These are phyloP conservation scores for Phytophthora citricola DNA, from an alignment of 352 stramenopile species.

Conservation along the genomic window DNA sequence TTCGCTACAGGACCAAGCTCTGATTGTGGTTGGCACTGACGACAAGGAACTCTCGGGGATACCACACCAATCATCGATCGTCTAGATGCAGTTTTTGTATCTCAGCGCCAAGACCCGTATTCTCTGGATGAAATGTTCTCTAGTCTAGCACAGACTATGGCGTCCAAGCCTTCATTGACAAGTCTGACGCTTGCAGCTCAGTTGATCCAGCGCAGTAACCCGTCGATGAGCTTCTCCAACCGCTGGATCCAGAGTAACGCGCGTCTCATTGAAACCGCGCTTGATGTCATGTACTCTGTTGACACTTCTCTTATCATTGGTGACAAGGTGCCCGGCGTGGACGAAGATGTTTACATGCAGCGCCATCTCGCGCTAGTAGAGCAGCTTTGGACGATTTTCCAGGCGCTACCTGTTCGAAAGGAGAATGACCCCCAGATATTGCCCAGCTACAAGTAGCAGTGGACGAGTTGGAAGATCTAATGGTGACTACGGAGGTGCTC, in stretches of 20 bases:
- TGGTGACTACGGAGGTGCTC: slow-evolving; percentile 75
- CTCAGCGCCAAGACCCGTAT: slow-evolving; percentile 44
- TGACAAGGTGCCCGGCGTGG: slow-evolving; percentile 14
- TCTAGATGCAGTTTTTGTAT: slow-evolving; percentile 58
- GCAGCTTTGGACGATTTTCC: slow-evolving; percentile 74
- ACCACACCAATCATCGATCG: slow-evolving; percentile 40
- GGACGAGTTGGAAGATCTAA: slow-evolving; percentile 76
- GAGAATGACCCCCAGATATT: slow-evolving; percentile 58
- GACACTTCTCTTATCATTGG: slow-evolving; percentile 22
- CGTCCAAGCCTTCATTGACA: slow-evolving; percentile 37
- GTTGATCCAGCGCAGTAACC: slow-evolving; percentile 71
- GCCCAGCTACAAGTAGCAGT: slow-evolving; percentile 71
- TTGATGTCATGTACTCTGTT: slow-evolving; percentile 57
- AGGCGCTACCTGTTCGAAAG: slow-evolving; percentile 76
- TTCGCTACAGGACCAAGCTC: slow-evolving; percentile 67
- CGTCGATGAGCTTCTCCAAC: slow-evolving; percentile 41
- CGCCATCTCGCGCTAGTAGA: slow-evolving; percentile 50
- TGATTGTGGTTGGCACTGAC: slow-evolving; percentile 47
- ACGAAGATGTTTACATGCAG: slow-evolving; percentile 31
- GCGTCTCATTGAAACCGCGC: slow-evolving; percentile 59
- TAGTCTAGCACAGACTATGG: slow-evolving; percentile 47
- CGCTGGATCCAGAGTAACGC: slow-evolving; percentile 75
- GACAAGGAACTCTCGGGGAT: slow-evolving; percentile 14
- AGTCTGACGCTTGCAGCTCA: slow-evolving; percentile 58
- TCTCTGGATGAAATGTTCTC: slow-evolving; percentile 62